Base-by-base conservation (phyloP, 805 yeast species). In the Blastobotrys muscicola region DNA sequence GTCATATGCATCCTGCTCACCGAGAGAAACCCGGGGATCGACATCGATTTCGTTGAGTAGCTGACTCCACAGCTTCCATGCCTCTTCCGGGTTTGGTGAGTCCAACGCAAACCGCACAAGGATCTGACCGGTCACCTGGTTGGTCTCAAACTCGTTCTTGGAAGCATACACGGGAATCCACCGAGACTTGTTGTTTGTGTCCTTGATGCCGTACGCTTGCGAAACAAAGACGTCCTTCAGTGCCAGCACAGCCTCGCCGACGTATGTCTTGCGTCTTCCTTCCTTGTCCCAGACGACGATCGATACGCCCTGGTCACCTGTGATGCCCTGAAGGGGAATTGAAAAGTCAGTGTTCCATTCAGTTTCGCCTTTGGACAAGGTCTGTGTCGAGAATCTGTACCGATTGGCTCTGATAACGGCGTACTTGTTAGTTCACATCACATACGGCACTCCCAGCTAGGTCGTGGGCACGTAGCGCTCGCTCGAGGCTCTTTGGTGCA, bases 271-370 rank as follows among this genome's bases (percentile, higher is more conserved):
- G 14, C 9, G 12, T 6, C 8, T 12, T 35, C 14, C 33, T 31
- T 31, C 57, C 41, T 53, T 53, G 44, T 57, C 57, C 64, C 64
- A 59, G 6, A 55, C 58, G 3, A 48, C 42, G 14, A 53, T 30
- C 10, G 48, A 45, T 4, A 55, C 29, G 3, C 44, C 44, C 13
- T 40, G 43, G 11, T 45, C 38, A 3, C 48, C 37, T 13, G 36
- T 41, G 48, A 50, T 44, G 20, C 45, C 34, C 4, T 48, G 45
- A 23, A 62, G 29, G 3, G 83, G 79, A 51, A 85, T 61, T 3
- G 68, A 69, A 16, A 75, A 66, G 6, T 66, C 60, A 53, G 85
- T 92, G 58, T 85, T 80, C 89, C 92, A 87, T 8, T 70, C 71
- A 12, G 76, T 68, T 51, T 83, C 66, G 0, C 84, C 76, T 58